Evolutionary conservation across 1,139 yeast genomes (phyloP).

Genomic region (Nakaseomyces bracarensis): DNA sequence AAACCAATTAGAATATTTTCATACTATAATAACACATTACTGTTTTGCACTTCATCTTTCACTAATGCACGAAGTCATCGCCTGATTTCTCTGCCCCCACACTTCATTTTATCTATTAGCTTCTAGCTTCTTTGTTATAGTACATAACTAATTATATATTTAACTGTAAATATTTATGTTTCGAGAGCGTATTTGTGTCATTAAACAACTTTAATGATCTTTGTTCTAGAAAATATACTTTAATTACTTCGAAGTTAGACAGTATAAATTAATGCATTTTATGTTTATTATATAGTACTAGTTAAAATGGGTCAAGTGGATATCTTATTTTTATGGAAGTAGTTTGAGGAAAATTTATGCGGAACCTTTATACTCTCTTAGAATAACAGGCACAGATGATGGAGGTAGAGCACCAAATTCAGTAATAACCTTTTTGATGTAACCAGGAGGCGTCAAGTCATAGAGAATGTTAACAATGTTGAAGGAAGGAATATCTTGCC

Average conservation of each 20-base stretch:
- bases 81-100: no score
- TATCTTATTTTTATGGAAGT: not conserved
- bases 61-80: no score
- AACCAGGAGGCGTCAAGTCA: slow-evolving; percentile 91
- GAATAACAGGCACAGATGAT: slow-evolving; percentile 90
- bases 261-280: no score
- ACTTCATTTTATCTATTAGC: no score
- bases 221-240: not conserved
- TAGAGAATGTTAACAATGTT: slow-evolving; percentile 79
- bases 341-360: slow-evolving; percentile 16
- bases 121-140: no score
- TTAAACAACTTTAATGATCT: no score
- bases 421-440: slow-evolving; percentile 88
- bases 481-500: slow-evolving; percentile 57
- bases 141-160: no score
- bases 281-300: not conserved
- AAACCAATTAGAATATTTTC: no score
- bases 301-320: no score
- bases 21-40: no score
- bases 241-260: not conserved
- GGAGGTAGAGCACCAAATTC: slow-evolving; percentile 96
- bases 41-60: no score
- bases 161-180: not conserved
- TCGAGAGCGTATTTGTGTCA: no score
- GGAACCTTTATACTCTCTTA: slow-evolving; percentile 72